Evolutionary conservation across 2,329 filamentous ascomycete genomes (phyloP), one percentile per base, ranked within the genome.

Genomic region (Pseudocercospora fijiensis): DNA sequence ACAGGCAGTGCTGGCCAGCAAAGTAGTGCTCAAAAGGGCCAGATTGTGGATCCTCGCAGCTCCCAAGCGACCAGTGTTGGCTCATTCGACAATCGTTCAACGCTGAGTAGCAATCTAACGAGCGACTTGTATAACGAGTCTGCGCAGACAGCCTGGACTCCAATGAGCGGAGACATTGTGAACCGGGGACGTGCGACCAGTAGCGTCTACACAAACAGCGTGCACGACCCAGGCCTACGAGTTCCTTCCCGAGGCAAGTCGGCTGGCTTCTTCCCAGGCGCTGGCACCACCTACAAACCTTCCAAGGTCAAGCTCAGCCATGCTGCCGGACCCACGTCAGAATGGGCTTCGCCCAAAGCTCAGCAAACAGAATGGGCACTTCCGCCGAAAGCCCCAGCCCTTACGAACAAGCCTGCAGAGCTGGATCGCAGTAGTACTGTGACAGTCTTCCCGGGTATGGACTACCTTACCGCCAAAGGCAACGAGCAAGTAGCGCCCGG

Each of bases 151-250:
- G 71, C 73, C 22, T 76, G 74, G 75, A 74, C 73, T 16, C 73
- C 73, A 3, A 72, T 72, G 55, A 71, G 65, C 49, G 64, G 63
- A 55, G 67, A 65, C 27, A 67, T 67, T 64, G 66, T 63, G 22
- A 64, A 69, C 49, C 52, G 62, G 70, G 60, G 68, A 67, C 76
- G 76, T 33, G 76, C 76, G 4, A 69, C 76, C 4, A 82, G 79
- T 70, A 82, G 80, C 67, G 70, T 74, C 49, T 82, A 82, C 72
- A 80, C 78, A 30, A 73, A 74, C 63, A 80, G 77, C 52, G 56
- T 72, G 58, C 73, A 79, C 63, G 74, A 81, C 28, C 80, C 78
- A 55, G 81, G 82, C 62, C 78, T 84, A 58, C 82, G 80, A 18
- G 76, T 83, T 2, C 72, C 72, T 2, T 72, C 74, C 33, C 70